Conservation (phyloP, 1,139 yeast genomes). For the Yamadazyma buinensis region DNA sequence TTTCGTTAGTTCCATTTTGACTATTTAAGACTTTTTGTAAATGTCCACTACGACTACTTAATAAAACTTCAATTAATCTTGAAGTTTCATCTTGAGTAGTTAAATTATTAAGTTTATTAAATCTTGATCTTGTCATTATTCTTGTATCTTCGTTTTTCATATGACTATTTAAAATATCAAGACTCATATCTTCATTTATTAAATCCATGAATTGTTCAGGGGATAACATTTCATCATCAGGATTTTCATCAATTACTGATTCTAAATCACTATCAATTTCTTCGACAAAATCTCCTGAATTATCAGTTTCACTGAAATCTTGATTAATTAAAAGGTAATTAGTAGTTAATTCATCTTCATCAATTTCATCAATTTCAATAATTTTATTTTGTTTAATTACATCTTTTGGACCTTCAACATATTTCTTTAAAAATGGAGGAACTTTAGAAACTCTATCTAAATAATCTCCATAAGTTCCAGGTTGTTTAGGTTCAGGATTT, state of each 20-base stretch:
- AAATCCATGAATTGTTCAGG: conserved; percentile 29
- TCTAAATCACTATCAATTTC: conserved; percentile 18
- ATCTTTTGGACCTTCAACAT: conserved; percentile 13
- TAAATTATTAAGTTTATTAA: conserved; percentile 15
- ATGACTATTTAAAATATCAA: conserved; percentile 34
- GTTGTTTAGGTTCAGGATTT: conserved; percentile 1
- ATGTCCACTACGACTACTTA: conserved; percentile 15
- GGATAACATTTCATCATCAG: conserved; percentile 20
- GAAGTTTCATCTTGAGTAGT: conserved; percentile 20
- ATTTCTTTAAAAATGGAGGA: conserved; percentile 25
- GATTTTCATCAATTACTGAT: conserved; percentile 18
- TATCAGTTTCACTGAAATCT: conserved; percentile 42
- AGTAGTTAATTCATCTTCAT: conserved; percentile 20
- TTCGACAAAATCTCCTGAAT: conserved; percentile 38
- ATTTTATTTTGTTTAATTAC: conserved; percentile 7
- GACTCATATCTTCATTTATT: conserved; percentile 21
- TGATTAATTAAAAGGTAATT: conserved; percentile 25
- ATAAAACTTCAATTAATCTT: conserved; percentile 20
- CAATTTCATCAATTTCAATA: conserved; percentile 20
- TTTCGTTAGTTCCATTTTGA: too few species aligned
- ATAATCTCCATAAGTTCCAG: conserved; percentile 16
- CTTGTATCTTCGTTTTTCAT: conserved; percentile 22
- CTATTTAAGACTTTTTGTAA: conserved; percentile 5
- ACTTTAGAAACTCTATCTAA: conserved; percentile 19
- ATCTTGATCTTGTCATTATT: conserved; percentile 42